Base-by-base conservation (phyloP, 179 eudicot species). In the Spergularia azorica region DNA sequence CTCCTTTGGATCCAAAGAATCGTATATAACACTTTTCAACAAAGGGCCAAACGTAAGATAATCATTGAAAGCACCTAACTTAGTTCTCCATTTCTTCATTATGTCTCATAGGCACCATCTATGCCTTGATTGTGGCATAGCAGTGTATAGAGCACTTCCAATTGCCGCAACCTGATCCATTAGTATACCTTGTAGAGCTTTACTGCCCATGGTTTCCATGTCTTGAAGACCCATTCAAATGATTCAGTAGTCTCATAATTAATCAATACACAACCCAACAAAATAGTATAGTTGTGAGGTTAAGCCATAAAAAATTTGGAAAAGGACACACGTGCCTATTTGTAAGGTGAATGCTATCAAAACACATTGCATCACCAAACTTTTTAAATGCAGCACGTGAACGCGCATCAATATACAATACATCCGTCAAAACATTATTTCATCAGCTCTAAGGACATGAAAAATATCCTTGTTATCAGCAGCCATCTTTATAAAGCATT, bases 351-450 rank as follows among this genome's bases (percentile, higher is more conserved):
- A 78, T 82, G 0, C 76, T 67, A 64, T 85, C 86, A 83, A 83
- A 75, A 41, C 80, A 71, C 16, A 85, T 76, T 41, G 77, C 86
- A 71, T 85, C 88, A 56, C 84, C 80, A 77, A 85, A 85, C 56
- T 64, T 66, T 36, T 77, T 58, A 43, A 77, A 85, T 17, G 81
- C 80, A 12, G 9, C 80, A 38, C 66, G 48, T 81, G 75, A 73
- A 21, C 77, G 78, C 65, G 74, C 80, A 73, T 84, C 85, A 20
- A 80, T 73, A 83, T 83, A 81, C 26, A 84, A 82, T 0, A 82
- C 58, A 70, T 82, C 82, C n/a, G 76, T 74, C 61, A 80, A 69
- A 54, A 39, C 32, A 43, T 67, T 82, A 64, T 70, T 4, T 64
- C 77, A 63, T 81, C 81, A 13, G 41, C 16, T 9, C 70, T 66